Percentiles rank a stretch among this genome's conserved stretches.
These are phyloP conservation scores for Botryotinia narcissicola DNA, from an alignment of 2,329 filamentous ascomycete genomes.

Conservation along the genomic window DNA sequence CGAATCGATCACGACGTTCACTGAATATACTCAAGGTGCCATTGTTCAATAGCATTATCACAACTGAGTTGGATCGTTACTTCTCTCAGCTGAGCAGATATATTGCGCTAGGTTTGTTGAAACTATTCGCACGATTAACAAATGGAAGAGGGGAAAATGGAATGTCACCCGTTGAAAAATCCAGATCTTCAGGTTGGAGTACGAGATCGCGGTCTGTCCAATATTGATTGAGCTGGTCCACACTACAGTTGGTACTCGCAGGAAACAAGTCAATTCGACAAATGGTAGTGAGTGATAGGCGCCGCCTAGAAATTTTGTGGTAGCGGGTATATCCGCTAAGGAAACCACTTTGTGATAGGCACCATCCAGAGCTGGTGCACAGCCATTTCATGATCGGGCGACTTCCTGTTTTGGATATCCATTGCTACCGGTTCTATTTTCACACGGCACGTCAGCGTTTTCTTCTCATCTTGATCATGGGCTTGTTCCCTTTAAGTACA, in stretches of 20 bases:
- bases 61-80: background rate
- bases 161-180: constrained; percentile 14
- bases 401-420: constrained; percentile 15
- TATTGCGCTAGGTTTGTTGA: constrained; percentile 14
- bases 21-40: background rate
- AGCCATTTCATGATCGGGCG: constrained; percentile 14
- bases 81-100: constrained; percentile 5
- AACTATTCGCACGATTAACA: background rate
- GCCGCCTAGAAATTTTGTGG: constrained; percentile 17
- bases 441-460: constrained; percentile 16
- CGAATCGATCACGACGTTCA: constrained; percentile 7
- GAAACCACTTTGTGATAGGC: constrained; percentile 16
- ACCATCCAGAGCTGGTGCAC: constrained; percentile 15
- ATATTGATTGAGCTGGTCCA: constrained; percentile 13
- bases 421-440: constrained; percentile 12
- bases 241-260: constrained; percentile 15
- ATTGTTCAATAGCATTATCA: background rate
- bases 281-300: constrained; percentile 11
- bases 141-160: background rate
- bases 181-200: constrained; percentile 9
- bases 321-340: constrained; percentile 19
- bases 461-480: background rate
- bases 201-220: constrained; percentile 16
- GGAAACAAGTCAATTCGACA: constrained; percentile 11
- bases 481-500: constrained; percentile 5